Base-by-base conservation (phyloP, 495 filamentous ascomycete genomes). In the Xylaria bambusicola region DNA sequence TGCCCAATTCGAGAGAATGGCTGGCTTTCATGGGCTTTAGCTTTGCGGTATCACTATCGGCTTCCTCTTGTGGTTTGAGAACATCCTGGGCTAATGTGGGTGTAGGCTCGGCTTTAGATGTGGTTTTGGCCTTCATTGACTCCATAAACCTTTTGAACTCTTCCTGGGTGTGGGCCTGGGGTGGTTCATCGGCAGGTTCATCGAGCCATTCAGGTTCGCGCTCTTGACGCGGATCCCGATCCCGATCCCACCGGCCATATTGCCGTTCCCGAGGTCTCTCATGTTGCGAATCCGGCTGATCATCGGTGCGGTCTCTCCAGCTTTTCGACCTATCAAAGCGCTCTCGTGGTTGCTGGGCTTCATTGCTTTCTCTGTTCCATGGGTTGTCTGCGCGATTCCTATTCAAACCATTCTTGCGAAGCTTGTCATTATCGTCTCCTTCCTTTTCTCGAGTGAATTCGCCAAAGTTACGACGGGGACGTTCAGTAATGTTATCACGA, bases 101-200 rank as follows among this genome's bases (percentile, higher is more conserved):
- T 15, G 62, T 47, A 24, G 61, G 56, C 71, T 69, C 67, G 68
- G 63, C 63, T 42, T 41, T 53, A 23, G 48, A 35, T 2, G 66
- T 73, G 57, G 68, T 77, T 73, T 71, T 73, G 50, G 87, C 86
- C 71, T 93, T 96, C 93, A 96, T 95, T 49, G 77, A 79, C 63
- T 94, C 90, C 75, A 97, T 97, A 85, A 95, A 98, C 59, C 88
- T 88, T 73, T 97, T 88, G 71, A 98, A 98, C 55, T 98, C 92
- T 66, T 95, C 92, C 67, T 89, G 87, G 9, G 89, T 96, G 67
- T 89, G 90, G 17, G 80, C 85, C 56, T 85, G 84, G 44, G 80
- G 70, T 61, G 87, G 87, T 49, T 87, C 83, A 48, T 88, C 89
- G 38, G 84, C 84, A 33, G 86, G 87, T 56, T 89, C 85, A 69